Percentiles rank a stretch among this genome's conserved stretches.
Conservation (phyloP, 2,329 filamentous ascomycete species). For the Emericellopsis cladophorae region DNA sequence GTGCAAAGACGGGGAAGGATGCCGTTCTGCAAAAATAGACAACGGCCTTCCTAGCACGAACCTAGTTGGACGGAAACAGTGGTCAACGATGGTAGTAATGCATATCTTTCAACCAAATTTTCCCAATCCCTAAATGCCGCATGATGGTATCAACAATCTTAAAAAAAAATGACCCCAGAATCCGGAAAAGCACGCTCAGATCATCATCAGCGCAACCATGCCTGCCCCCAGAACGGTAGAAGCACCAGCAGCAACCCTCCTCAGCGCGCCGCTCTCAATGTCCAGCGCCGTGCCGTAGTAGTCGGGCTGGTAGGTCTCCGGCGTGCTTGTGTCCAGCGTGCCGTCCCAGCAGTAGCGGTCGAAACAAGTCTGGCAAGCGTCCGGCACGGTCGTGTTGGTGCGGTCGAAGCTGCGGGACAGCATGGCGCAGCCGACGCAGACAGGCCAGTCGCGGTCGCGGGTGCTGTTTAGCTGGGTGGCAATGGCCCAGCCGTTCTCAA, state of each 20-base stretch:
- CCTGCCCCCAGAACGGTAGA: not conserved
- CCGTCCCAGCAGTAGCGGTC: conserved; percentile 86
- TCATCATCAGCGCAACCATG: not conserved
- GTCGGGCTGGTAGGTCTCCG: conserved; percentile 18
- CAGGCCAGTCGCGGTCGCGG: conserved; percentile 59
- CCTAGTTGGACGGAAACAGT: too few relatives aligned
- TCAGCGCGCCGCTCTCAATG: conserved; percentile 9
- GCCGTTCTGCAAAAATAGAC: conserved; percentile 11
- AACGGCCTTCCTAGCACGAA: too few relatives aligned
- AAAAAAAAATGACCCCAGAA: not conserved
- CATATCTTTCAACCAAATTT: too few relatives aligned
- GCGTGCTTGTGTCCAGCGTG: conserved; percentile 26
- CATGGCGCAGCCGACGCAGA: conserved; percentile 81
- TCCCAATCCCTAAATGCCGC: too few relatives aligned
- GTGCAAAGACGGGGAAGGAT: conserved; percentile 32
- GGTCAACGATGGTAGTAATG: too few relatives aligned
- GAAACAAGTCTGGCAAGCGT: conserved; percentile 68
- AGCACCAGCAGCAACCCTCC: conserved; percentile 3
- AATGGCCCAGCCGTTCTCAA: conserved; percentile 75
- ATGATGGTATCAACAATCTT: not conserved
- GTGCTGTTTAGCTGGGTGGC: conserved; percentile 77
- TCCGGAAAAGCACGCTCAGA: not conserved
- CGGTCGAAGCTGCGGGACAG: conserved; percentile 63
- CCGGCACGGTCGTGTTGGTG: conserved; percentile 55
- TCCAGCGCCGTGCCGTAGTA: conserved; percentile 13